Evolutionary conservation across 352 stramenopile genomes (phyloP), one percentile per base, ranked within the genome.

Genomic region (Phytophthora multivora): DNA sequence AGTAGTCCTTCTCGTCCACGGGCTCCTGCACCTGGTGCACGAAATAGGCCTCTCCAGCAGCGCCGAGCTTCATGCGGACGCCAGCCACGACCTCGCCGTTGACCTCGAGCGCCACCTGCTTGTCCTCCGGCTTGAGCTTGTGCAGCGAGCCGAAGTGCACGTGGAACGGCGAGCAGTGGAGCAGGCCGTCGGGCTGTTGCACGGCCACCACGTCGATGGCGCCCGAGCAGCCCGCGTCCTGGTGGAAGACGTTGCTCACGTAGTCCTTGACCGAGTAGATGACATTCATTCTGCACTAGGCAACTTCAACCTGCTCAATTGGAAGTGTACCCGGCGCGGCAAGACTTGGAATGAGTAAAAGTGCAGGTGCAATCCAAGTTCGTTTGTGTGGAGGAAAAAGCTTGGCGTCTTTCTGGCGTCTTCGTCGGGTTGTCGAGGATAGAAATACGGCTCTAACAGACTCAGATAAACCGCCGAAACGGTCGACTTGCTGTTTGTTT

Each of bases 261-360:
- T 95, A 95, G 63, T 92, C 87, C 58, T 93, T 93, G 33, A 93
- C 80, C 46, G 84, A 93, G 69, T 89, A 86, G 63, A 93, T 90
- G 35, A 93, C 82, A 67, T 95, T 95, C 86, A 95, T 95, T 25
- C 52, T 60, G 2, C n/a, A 39, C 31, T 47, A 56, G 49, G 39
- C 21, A 59, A 59, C 51, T 59, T 59, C 51, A 59, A 59, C 51
- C 23, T 45, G 39, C 21, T 51, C n/a, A n/a, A 54, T 23, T 52
- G 52, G 57, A 57, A 58, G 59, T 40, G 38, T 30, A 23, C 39
- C 8, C 30, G 43, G 53, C 10, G 43, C 42, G 25, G 43, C 15
- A 46, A 35, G 25, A 49, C 59, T 51, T 35, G 51, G 51, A 71
- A 68, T 67, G 63, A 16, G 38, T 41, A 38, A 39, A 23, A 26